Conservation (phyloP, 2,329 filamentous ascomycete genomes). For the Achaetomium macrosporum region DNA sequence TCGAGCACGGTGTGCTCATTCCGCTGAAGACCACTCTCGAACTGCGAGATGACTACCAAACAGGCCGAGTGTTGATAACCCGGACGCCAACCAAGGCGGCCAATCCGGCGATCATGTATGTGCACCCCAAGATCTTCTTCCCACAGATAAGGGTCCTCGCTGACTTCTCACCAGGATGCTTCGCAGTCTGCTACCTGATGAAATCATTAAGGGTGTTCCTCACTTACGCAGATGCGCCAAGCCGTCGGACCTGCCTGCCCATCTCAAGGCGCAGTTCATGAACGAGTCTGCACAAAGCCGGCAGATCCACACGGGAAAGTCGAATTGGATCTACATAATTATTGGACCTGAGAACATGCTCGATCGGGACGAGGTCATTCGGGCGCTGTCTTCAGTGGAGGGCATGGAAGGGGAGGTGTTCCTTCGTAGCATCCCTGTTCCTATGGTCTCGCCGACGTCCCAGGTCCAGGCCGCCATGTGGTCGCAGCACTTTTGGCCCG, state of each 20-base stretch:
- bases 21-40: slow-evolving; percentile 61
- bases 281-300: slow-evolving; percentile 50
- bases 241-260: slow-evolving; percentile 58
- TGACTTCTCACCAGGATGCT: slow-evolving; percentile 43
- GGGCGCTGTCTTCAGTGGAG: slow-evolving; percentile 43
- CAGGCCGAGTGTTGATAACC: slow-evolving; percentile 63
- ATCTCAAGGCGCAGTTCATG: slow-evolving; percentile 58
- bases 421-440: slow-evolving; percentile 61
- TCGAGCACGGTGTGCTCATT: slow-evolving; percentile 47
- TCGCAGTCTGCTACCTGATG: slow-evolving; percentile 51
- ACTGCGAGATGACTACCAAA: slow-evolving; percentile 51
- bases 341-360: slow-evolving; percentile 48
- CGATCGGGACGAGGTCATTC: slow-evolving; percentile 46
- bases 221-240: slow-evolving; percentile 75
- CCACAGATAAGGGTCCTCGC: slow-evolving; percentile 16
- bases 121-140: slow-evolving; percentile 17
- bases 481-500: slow-evolving; percentile 75
- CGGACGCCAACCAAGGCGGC: slow-evolving; percentile 66
- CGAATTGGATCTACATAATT: slow-evolving; percentile 55
- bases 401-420: slow-evolving; percentile 49
- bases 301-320: slow-evolving; percentile 54
- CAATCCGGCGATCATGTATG: slow-evolving; percentile 67
- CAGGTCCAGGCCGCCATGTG: slow-evolving; percentile 68
- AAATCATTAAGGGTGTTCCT: slow-evolving; percentile 58
- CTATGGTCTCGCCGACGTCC: slow-evolving; percentile 67